Base-by-base conservation (phyloP, 352 stramenopile genomes). In the Globisporangium nunn region DNA sequence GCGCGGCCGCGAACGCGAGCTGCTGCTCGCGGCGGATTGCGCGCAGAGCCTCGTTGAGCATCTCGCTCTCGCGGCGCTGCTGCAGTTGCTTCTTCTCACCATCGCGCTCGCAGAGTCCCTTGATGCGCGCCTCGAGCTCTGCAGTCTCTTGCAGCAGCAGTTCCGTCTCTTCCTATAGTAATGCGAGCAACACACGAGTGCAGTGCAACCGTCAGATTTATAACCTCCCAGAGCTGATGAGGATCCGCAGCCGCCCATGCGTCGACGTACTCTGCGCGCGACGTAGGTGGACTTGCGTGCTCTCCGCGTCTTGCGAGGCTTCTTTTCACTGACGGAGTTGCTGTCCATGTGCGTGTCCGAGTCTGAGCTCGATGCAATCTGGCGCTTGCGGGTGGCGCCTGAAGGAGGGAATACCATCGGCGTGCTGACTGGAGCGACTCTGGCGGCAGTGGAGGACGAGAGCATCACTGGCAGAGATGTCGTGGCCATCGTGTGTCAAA, bases 1-100 rank as follows among this genome's bases (percentile, higher is more conserved):
- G 67, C 17, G 64, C 67, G 3, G 56, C 61, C 18, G 74, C 39
- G 50, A 79, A 65, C 23, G 55, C 61, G 17, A 74, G 56, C 12
- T 79, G 65, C 12, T 79, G 62, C 14, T 64, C 52, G 12, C 66
- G 66, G 5, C 74, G 68, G 23, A 55, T 37, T 12, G 8, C 44
- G 12, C 40, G 47, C 28, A 56, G 23, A 6, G 29, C 6, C n/a
- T 28, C 43, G 43, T 48, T 48, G 17, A 48, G 43, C 18, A 11
- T 2, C 43, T 48, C 43, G 43, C 43, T 48, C 43, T 48, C 43
- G 43, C 17, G 18, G 6, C 43, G 43, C 17, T 29, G 43, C 43
- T 48, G 43, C 6, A 48, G 43, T n/a, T 48, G 17, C 43, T 28
- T 7, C 43, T 48, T 48, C 43, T 29, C 43, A 6, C 17, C 43